Conservation (phyloP, 768 basidiomycete genomes). For the Mycena sanguinolenta region DNA sequence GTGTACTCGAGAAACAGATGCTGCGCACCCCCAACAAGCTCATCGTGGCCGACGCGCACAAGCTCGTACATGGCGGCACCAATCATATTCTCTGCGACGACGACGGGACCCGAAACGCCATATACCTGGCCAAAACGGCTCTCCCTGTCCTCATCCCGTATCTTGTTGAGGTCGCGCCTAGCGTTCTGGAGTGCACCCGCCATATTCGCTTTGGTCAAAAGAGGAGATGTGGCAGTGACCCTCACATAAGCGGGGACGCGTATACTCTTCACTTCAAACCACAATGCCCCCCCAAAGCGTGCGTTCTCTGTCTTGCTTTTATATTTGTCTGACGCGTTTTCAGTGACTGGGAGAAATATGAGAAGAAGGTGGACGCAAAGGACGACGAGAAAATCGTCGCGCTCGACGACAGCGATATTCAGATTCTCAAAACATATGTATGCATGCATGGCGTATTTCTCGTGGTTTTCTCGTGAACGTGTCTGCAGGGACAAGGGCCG, state of each 20-base stretch:
- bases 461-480: constrained; percentile 13
- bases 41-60: constrained; percentile 98
- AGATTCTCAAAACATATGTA: constrained; percentile 98
- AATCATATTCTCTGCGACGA: constrained; percentile 95
- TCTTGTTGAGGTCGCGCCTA: constrained; percentile 87
- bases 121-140: constrained; percentile 89
- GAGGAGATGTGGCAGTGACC: constrained; percentile 7
- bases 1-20: background rate
- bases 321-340: constrained; percentile 19
- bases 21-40: constrained; percentile 91
- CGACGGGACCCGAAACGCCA: constrained; percentile 98
- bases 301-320: constrained; percentile 52
- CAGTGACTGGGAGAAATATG: constrained; percentile 99
- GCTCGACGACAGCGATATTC: constrained; percentile 98
- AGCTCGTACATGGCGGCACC: constrained; percentile 98
- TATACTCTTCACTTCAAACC: constrained; percentile 41
- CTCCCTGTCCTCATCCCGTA: constrained; percentile 92
- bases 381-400: constrained; percentile 93
- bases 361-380: constrained; percentile 90
- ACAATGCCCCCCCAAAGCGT: constrained; percentile 97
- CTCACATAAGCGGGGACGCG: constrained; percentile 36
- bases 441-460: constrained; percentile 39
- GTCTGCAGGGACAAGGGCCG: constrained; percentile 92
- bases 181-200: constrained; percentile 95
- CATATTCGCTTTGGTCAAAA: constrained; percentile 59